These are phyloP conservation scores for Wickerhamomyces alni DNA, from an alignment of 805 yeast species.

Conservation along the genomic window DNA sequence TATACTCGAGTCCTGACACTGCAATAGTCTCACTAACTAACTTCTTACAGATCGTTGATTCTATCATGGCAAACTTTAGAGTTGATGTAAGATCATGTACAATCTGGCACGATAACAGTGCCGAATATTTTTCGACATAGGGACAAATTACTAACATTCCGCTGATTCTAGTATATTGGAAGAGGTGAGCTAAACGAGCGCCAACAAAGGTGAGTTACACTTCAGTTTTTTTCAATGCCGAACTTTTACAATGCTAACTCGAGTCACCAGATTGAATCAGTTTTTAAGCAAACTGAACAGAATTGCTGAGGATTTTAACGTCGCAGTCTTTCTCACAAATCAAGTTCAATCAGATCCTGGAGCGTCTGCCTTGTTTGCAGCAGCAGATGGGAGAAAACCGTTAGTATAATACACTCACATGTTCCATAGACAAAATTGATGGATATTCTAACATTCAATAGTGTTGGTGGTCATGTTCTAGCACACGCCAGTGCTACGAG, in stretches of 20 bases:
- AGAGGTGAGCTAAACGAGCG: constrained; percentile 74
- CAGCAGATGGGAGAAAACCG: constrained; percentile 81
- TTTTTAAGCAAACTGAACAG: constrained; percentile 47
- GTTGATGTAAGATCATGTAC: constrained; percentile 44
- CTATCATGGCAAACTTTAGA: constrained; percentile 74
- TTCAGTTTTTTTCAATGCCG: too few species aligned
- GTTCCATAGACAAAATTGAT: background rate
- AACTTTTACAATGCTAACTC: too few species aligned
- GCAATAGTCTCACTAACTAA: too few species aligned
- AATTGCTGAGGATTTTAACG: constrained; percentile 71
- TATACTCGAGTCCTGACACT: too few species aligned
- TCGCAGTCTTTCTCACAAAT: constrained; percentile 69
- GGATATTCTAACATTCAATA: constrained; percentile 5
- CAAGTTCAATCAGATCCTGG: constrained; percentile 86
- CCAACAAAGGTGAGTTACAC: constrained; percentile 59
- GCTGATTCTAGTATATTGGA: constrained; percentile 44
- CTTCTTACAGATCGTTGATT: constrained; percentile 43
- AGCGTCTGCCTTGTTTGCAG: constrained; percentile 70
- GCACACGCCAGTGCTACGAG: constrained; percentile 82
- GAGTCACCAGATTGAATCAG: constrained; percentile 41
- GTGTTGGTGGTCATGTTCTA: constrained; percentile 73
- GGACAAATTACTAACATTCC: too few species aligned
- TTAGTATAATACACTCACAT: constrained; percentile 14
- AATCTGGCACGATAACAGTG: too few species aligned
- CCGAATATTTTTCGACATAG: too few species aligned